phyloP scores from a whole-genome alignment of 2,329 filamentous ascomycete genomes.

The Pseudogymnoascus sp. region DNA sequence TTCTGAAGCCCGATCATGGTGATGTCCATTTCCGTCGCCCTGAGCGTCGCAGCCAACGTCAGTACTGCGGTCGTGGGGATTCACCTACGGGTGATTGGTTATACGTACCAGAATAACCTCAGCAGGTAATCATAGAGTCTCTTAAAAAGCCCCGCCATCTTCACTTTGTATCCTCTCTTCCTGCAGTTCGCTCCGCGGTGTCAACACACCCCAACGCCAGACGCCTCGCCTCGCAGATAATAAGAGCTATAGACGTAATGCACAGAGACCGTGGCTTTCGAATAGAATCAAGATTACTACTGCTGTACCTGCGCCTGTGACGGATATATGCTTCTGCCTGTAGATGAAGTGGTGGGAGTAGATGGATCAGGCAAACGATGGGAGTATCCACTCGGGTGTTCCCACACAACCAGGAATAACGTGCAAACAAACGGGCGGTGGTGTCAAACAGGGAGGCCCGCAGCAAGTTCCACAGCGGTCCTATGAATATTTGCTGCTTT shows the following conservation, averaged over 20 bases:
- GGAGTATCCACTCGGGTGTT: constrained; percentile 4
- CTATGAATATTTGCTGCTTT: not conserved
- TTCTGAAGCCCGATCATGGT: constrained; percentile 98
- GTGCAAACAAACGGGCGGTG: not conserved
- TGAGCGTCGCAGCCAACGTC: constrained; percentile 31
- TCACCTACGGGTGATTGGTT: not conserved
- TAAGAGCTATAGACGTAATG: constrained; percentile 1
- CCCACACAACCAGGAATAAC: not conserved
- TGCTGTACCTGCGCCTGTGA: not conserved
- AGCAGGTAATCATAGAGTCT: constrained; percentile 97
- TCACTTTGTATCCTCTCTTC: constrained; percentile 24
- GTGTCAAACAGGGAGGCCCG: constrained; percentile 1
- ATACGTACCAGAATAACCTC: constrained; percentile 85
- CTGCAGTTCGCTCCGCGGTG: not conserved
- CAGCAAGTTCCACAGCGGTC: not conserved
- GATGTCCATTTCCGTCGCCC: constrained; percentile 99
- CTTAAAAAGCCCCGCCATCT: constrained; percentile 86
- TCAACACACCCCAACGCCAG: not conserved
- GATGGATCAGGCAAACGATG: constrained; percentile 2
- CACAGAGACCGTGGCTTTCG: not conserved
- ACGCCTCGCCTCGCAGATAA: not conserved
- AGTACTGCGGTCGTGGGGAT: not conserved
- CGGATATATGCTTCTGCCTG: not conserved
- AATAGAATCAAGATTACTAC: not conserved
- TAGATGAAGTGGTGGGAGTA: not conserved